Base-by-base conservation (phyloP, 306 rosid species). In the Albizia julibrissin region DNA sequence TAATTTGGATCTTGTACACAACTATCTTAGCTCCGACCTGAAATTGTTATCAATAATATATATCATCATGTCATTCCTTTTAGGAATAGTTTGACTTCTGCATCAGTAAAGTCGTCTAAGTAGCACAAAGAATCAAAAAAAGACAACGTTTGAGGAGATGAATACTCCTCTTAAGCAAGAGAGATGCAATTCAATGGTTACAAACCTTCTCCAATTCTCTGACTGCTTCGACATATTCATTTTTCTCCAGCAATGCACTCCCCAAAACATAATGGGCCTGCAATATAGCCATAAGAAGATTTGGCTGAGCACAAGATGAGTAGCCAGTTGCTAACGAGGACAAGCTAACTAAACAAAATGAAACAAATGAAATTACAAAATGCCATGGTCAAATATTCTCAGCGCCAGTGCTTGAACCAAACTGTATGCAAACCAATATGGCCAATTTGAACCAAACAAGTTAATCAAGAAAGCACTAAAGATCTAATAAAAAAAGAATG, bases 251-350 rank as follows among this genome's bases (percentile, higher is more conserved):
- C 75, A 95, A 86, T 64, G 92, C 90, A 78, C 92, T 97, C 86
- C 99, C 99, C 94, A 95, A 80, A 86, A 89, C 85, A 83, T 92
- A 95, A 85, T 95, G 94, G 29, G 91, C 99, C 99, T 95, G 89
- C 71, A 72, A 89, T 75, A 62, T 73, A 56, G 75, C 68, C 68
- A 86, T 69, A 56, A 39, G 54, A 74, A 69, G 69, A 29, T 43
- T 72, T 72, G 77, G 83, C 27, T 27, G 46, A 58, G 76, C 43
- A 72, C 74, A 72, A 34, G 6, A 34, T 34, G 3, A 33, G 37
- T 16, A 8, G 7, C 49, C 64, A 71, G 33, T 59, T 39, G 27
- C 22, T 10, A 47, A 68, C 15, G 14, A 73, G 19, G 46, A 56
- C 62, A 47, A 37, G 62, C n/a, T 64, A 83, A 66, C 68, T 29